Evolutionary conservation across 495 filamentous ascomycete genomes (phyloP), one percentile per base, ranked within the genome.

Genomic region (Patellaria atrata): DNA sequence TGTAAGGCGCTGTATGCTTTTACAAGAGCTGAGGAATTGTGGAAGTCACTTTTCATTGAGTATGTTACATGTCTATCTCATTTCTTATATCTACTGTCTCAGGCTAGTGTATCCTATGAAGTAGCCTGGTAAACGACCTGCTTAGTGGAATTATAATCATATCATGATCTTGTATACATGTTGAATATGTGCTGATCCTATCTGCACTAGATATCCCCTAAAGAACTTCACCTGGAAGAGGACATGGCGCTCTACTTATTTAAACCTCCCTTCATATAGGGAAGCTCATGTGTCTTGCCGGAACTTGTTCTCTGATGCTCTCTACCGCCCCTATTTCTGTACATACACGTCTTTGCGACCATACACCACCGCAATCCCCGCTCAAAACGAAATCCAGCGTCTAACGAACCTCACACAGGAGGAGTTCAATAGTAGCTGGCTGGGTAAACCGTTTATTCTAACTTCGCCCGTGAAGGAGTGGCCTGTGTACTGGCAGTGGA

Each of bases 1-100:
- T 94, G 89, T 61, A 84, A 78, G 54, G 80, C 82, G 21, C 64
- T 94, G 11, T 91, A 85, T 63, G 89, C 86, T 5, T 89, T 85
- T 53, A 78, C 78, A 26, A 64, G 78, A 24, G 69, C 69, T 21
- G 89, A 96, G 39, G 89, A 97, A 40, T 54, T 96, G 17, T 97
- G 89, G 89, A 89, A 89, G 58, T 51, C 72, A 14, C 56, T 93
- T 7, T 91, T 85, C 46, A 64, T 92, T 43, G 65, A 73, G 89
- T 97, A 78, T 69, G 82, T 68, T 47, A 32, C 21, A n/a, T 16
- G 29, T 3, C 15, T 15, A 10, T 32, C 30, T 30, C 20, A n/a
- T 32, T 14, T 48, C 30, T 30, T 26, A 23, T 27, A 25, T 18
- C 14, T 38, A 30, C 27, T 18, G 30, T 14, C 18, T 29, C 22